Percentiles rank a stretch among this genome's conserved stretches.
Conservation (phyloP, 805 yeast genomes). For the Wickerhamomyces xylosicus region DNA sequence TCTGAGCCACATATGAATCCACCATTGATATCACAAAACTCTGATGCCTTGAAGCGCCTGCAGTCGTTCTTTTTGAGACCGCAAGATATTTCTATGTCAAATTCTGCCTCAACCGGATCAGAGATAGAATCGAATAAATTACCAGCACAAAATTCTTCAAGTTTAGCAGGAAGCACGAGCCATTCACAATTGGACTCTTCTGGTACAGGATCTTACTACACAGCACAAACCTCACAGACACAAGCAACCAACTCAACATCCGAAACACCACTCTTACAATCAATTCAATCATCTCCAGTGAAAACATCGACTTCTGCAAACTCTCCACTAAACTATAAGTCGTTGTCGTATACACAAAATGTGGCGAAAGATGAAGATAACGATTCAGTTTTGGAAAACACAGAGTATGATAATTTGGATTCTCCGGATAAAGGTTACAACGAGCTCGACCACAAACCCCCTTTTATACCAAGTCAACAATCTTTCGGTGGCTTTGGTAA, state of each 20-base stretch:
- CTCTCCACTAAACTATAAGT: background rate
- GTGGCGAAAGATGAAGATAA: slow-evolving; percentile 1
- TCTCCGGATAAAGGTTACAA: slow-evolving; percentile 1
- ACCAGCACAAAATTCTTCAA: too few species aligned
- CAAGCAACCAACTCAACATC: too few species aligned
- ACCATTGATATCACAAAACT: too few species aligned
- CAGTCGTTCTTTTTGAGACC: too few species aligned
- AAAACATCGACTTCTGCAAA: background rate
- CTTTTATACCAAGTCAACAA: slow-evolving; percentile 8
- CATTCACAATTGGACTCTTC: too few species aligned
- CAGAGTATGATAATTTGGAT: background rate
- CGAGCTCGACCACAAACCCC: slow-evolving; percentile 13
- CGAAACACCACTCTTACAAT: too few species aligned
- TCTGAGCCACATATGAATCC: too few species aligned
- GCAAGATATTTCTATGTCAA: too few species aligned
- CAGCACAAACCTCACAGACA: slow-evolving; percentile 1
- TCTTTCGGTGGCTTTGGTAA: slow-evolving; percentile 10
- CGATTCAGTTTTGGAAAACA: background rate
- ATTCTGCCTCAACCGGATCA: too few species aligned
- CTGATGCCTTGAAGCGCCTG: too few species aligned
- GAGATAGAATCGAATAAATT: too few species aligned
- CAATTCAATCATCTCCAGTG: background rate
- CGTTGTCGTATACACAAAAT: slow-evolving; percentile 1
- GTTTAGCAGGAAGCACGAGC: too few species aligned
- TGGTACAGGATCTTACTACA: background rate